Conservation (phyloP, 2,329 filamentous ascomycete genomes). For the Botryotinia narcissicola region DNA sequence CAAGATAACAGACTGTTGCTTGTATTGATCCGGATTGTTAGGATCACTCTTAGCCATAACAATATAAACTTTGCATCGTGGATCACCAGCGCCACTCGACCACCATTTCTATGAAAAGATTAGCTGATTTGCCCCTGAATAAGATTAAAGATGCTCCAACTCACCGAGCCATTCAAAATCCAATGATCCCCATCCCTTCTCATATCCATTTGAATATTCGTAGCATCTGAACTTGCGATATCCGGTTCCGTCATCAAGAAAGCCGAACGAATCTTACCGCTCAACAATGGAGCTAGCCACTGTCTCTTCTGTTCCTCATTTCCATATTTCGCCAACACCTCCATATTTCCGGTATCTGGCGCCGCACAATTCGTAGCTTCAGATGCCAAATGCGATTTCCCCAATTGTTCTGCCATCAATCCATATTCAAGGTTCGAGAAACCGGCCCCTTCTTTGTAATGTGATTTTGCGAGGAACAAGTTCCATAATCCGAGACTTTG, state of each 20-base stretch:
- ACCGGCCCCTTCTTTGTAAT: slow-evolving; percentile 93
- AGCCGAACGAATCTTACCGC: slow-evolving; percentile 81
- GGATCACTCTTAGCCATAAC: slow-evolving; percentile 94
- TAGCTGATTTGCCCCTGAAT: slow-evolving; percentile 24
- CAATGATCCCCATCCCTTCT: slow-evolving; percentile 81
- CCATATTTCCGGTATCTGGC: slow-evolving; percentile 94
- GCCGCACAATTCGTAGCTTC: slow-evolving; percentile 89
- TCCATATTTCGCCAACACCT: slow-evolving; percentile 88
- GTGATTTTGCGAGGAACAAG: slow-evolving; percentile 92
- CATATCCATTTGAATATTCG: slow-evolving; percentile 86
- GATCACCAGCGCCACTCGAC: slow-evolving; percentile 93
- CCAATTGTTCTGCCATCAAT: slow-evolving; percentile 93
- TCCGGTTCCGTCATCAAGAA: slow-evolving; percentile 95
- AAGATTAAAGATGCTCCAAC: slow-evolving; percentile 31
- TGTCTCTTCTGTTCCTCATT: slow-evolving; percentile 78
- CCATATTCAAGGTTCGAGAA: slow-evolving; percentile 97
- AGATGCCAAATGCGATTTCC: slow-evolving; percentile 77
- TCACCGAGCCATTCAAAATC: slow-evolving; percentile 80
- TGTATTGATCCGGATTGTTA: slow-evolving; percentile 72
- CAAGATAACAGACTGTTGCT: slow-evolving; percentile 88
- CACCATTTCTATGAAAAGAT: slow-evolving; percentile 80
- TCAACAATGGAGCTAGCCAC: slow-evolving; percentile 79
- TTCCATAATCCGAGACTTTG: slow-evolving; percentile 89
- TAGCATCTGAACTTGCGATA: slow-evolving; percentile 85
- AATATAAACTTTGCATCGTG: slow-evolving; percentile 87